Base-by-base conservation (phyloP, 495 filamentous ascomycete species). In the Bathelium albidoporum region DNA sequence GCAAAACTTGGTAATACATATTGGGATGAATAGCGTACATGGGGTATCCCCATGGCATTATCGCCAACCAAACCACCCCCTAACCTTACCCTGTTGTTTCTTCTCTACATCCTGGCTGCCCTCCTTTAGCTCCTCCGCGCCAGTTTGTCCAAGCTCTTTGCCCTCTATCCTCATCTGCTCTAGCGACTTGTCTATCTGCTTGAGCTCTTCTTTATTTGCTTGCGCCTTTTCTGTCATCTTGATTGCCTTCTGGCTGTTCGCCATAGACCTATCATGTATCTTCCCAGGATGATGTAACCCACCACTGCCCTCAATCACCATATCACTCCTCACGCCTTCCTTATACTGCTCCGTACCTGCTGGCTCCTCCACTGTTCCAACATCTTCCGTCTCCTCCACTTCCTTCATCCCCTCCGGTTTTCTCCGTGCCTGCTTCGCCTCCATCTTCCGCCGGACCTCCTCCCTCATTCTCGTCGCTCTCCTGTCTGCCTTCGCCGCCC, bases 401-500 rank as follows among this genome's bases (percentile, higher is more conserved):
- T 9, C 62, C 41, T 31, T 44, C 7, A 7, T 63, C 60, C 45
- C 45, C 53, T 62, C 18, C 28, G 9, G 24, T 14, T 32, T 62
- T 7, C 28, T 11, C 5, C 11, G 49, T 11, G 10, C 4, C 61
- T 32, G 1, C 18, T 24, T 44, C 60, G 24, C 60, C 10, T 43
- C 60, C 34, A 0, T 36, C 31, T 31, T 32, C 39, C 24, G 32
- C 28, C 22, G 5, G 41, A 26, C 34, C 11, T 16, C 28, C 64
- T 52, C 16, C 22, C 66, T 59, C 3, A 64, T 64, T n/a, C 61
- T 59, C 14, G 59, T 58, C 10, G 66, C 64, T 44, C 66, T 52
- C 32, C 74, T 62, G 59, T 73, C 68, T 24, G 73, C 68, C 64
- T 76, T 76, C 20, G 45, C 62, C 2, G 72, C 55, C 28, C 70